Evolutionary conservation across 208 protist genomes (phyloP), one percentile per base, ranked within the genome.

Genomic region (Trypanosomatidae sp.): DNA sequence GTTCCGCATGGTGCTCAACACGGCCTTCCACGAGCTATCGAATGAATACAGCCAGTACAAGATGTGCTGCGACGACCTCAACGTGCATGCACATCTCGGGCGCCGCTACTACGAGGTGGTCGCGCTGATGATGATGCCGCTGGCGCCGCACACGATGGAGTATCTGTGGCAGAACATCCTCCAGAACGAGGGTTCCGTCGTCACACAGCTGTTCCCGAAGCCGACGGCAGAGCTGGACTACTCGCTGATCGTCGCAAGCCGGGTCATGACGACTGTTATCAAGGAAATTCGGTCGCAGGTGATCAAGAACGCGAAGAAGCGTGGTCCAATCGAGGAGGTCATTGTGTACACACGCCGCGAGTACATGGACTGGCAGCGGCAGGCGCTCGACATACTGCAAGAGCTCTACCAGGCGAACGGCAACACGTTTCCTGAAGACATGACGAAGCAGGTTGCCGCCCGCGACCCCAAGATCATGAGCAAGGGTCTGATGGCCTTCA

Each of bases 61-160:
- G 69, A 62, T 91, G 30, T 84, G 85, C 80, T 95, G 88, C 67
- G 85, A 91, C 56, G 86, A 97, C 71, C 59, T 80, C 12, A 77
- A 88, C 33, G 62, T 98, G 33, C 86, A 98, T 71, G 62, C 69
- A 2, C 81, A 91, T 28, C 69, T 99, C 22, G 76, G 98, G 12
- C 64, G 74, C 15, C 83, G 83, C 52, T 99, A 97, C 78, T 95
- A 99, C 72, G 92, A 99, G 74, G 76, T 92, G 44, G 87, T 98
- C 66, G 87, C 97, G 22, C 79, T 99, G 17, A 80, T 99, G 41
- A 58, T 99, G 28, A 81, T 92, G 62, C 99, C 99, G n/a, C 93
- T 99, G 60, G 93, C 89, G 33, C 98, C 99, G 50, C 99, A 99
- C 91, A 95, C 93, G 46, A 77, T 90, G 56, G 99, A 99, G 80